A percentile compares a stretch with the other conserved stretches of the same genome.
Evolutionary conservation across 345 rosid species (phyloP).

Genomic region (Eucalyptus curtisii): DNA sequence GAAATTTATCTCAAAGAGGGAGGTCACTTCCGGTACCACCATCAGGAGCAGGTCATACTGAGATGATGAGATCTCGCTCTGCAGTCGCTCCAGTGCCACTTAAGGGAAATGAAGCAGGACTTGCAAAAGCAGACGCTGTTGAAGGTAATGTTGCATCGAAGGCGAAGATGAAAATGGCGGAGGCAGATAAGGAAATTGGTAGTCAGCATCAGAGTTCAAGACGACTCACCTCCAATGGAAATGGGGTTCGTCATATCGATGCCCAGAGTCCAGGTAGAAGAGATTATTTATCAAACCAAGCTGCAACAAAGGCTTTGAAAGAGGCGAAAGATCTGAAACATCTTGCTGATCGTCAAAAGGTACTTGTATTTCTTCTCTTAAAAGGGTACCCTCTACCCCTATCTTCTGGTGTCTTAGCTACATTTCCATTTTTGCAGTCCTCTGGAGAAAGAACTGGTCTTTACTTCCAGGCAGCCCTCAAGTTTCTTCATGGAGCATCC

Average conservation of each 20-base stretch:
- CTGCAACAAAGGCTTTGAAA: slow-evolving; percentile 64
- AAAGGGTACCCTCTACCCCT: slow-evolving; percentile 32
- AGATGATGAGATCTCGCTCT: slow-evolving; percentile 3
- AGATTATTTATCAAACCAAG: slow-evolving; percentile 54
- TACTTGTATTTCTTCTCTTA: slow-evolving; percentile 1
- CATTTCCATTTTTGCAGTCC: slow-evolving; percentile 28
- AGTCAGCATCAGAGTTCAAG: slow-evolving; percentile 23
- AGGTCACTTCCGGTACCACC: slow-evolving; percentile 26
- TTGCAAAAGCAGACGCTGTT: slow-evolving; percentile 4
- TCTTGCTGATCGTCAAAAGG: slow-evolving; percentile 91
- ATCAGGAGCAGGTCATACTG: slow-evolving; percentile 33
- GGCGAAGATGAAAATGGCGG: slow-evolving; percentile 19
- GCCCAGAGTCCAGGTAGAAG: slow-evolving; percentile 64
- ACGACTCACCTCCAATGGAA: slow-evolving; percentile 40
- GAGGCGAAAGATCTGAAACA: slow-evolving; percentile 95
- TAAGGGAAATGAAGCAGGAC: slow-evolving; percentile 16
- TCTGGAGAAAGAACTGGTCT: slow-evolving; percentile 65
- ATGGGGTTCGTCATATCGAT: slow-evolving; percentile 29
- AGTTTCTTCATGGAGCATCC: slow-evolving; percentile 88
- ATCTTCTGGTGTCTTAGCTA: neutral
- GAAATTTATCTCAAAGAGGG: slow-evolving; percentile 22
- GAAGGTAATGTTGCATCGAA: slow-evolving; percentile 26
- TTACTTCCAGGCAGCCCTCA: slow-evolving; percentile 92
- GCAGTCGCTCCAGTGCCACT: slow-evolving; percentile 13
- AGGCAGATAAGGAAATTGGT: slow-evolving; percentile 37